phyloP scores from a whole-genome alignment of 495 filamentous ascomycete genomes.

The Aspergillus baeticus region DNA sequence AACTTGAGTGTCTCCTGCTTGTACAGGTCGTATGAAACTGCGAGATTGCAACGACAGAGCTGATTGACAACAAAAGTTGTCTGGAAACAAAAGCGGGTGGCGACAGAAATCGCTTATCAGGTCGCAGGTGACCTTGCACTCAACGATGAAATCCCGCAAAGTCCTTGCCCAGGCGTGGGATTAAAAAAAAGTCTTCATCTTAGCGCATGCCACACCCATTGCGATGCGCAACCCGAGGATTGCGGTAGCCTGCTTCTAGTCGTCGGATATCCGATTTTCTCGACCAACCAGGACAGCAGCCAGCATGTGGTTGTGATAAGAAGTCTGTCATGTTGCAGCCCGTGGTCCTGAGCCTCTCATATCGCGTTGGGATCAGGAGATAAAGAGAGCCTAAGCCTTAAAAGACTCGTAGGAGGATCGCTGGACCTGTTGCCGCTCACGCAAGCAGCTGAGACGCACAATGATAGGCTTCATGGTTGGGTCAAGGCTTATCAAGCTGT shows the following conservation, averaged over 20 bases:
- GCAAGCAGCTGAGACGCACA: background rate
- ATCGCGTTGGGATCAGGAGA: slow-evolving; percentile 3
- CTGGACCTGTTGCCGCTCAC: background rate
- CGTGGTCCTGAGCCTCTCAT: background rate
- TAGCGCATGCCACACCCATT: too few species aligned
- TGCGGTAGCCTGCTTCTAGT: too few species aligned
- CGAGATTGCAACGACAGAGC: background rate
- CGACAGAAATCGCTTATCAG: background rate
- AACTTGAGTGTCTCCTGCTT: background rate
- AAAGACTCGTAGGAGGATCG: too few species aligned
- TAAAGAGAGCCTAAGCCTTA: background rate
- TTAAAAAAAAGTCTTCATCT: background rate
- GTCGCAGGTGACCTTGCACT: background rate
- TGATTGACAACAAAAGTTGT: background rate
- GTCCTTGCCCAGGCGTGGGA: background rate
- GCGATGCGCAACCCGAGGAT: too few species aligned
- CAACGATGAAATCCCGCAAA: background rate
- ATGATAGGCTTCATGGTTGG: slow-evolving; percentile 3
- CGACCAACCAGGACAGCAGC: background rate
- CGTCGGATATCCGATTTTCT: background rate
- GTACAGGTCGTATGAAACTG: background rate
- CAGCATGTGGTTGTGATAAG: slow-evolving; percentile 4
- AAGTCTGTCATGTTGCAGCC: background rate
- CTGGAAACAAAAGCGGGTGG: background rate
- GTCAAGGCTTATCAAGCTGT: background rate